Percentiles rank a stretch among this genome's conserved stretches.
Evolutionary conservation across 495 filamentous ascomycete genomes (phyloP).

Genomic region (Aspergillus coremiiformis): DNA sequence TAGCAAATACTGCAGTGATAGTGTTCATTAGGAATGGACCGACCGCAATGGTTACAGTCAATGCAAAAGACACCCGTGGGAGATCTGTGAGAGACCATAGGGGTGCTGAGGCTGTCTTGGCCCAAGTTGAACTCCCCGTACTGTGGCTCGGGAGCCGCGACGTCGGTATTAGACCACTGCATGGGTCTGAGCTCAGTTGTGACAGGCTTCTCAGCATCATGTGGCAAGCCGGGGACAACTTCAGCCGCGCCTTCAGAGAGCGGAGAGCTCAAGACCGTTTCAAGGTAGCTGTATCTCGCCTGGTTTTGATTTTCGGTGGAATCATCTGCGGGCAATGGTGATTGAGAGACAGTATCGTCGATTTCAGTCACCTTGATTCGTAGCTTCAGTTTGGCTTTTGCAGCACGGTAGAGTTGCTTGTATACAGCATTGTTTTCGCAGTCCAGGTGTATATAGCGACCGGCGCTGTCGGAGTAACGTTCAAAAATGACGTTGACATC

Average conservation of each 20-base stretch:
- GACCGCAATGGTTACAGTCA: conserved; percentile 87
- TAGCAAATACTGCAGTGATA: conserved; percentile 95
- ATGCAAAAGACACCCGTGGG: conserved; percentile 49
- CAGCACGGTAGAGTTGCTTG: conserved; percentile 94
- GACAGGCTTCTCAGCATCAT: conserved; percentile 5
- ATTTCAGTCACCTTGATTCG: conserved; percentile 65
- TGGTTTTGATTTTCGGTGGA: conserved; percentile 10
- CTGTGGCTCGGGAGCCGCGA: conserved; percentile 14
- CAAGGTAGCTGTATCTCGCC: conserved; percentile 34
- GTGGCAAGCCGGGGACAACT: conserved; percentile 2
- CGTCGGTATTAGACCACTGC: conserved; percentile 5
- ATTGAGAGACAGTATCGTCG: conserved; percentile 9
- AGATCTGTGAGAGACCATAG: conserved; percentile 27
- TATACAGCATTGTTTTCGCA: conserved; percentile 71
- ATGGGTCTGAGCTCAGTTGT: conserved; percentile 1
- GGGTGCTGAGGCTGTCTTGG: conserved; percentile 22
- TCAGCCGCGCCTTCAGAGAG: conserved; percentile 16
- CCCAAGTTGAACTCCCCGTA: conserved; percentile 28
- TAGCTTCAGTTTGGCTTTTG: conserved; percentile 97
- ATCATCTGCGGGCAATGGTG: conserved; percentile 6
- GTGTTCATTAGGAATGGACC: conserved; percentile 68
- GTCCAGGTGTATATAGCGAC: conserved; percentile 71
- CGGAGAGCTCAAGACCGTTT: conserved; percentile 36
- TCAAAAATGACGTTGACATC: conserved; percentile 70
- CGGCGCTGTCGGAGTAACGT: conserved; percentile 92